Evolutionary conservation across 352 stramenopile species (phyloP).

Genomic region (Phytopythium sindhum): DNA sequence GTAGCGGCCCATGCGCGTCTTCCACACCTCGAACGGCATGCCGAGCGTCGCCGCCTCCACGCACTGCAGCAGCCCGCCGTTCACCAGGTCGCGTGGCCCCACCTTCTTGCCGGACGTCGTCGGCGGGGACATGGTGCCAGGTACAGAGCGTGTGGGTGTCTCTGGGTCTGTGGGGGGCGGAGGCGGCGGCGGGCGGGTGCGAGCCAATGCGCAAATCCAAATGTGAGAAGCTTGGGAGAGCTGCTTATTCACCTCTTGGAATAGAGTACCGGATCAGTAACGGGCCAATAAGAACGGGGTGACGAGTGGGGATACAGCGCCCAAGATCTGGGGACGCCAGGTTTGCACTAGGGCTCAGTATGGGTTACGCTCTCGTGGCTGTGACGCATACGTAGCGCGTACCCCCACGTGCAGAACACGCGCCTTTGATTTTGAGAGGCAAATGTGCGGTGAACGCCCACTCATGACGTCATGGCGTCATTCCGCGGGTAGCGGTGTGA

Average conservation of each 20-base stretch:
- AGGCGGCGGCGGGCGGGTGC: not conserved
- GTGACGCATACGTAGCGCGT: conserved; percentile 1
- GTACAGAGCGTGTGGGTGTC: no score
- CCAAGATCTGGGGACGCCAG: not conserved
- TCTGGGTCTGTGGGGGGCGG: not conserved
- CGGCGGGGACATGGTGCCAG: conserved; percentile 32
- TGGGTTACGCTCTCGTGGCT: not conserved
- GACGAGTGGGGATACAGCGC: not conserved
- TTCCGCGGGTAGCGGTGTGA: not conserved
- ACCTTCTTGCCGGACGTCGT: conserved; percentile 78
- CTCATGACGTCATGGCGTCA: conserved; percentile 3
- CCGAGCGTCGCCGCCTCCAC: conserved; percentile 86
- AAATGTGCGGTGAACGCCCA: not conserved
- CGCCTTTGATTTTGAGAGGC: not conserved
- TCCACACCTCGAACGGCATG: conserved; percentile 93
- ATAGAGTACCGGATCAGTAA: no score
- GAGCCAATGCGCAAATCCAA: not conserved
- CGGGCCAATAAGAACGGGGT: no score
- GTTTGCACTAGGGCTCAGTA: not conserved
- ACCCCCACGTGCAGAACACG: not conserved
- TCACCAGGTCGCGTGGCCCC: conserved; percentile 69
- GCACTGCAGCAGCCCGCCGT: conserved; percentile 84
- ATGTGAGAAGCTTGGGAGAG: not conserved
- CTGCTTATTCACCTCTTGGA: no score
- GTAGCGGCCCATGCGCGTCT: conserved; percentile 91